phyloP scores from a whole-genome alignment of 768 basidiomycete genomes.

The Boletus insuetus region DNA sequence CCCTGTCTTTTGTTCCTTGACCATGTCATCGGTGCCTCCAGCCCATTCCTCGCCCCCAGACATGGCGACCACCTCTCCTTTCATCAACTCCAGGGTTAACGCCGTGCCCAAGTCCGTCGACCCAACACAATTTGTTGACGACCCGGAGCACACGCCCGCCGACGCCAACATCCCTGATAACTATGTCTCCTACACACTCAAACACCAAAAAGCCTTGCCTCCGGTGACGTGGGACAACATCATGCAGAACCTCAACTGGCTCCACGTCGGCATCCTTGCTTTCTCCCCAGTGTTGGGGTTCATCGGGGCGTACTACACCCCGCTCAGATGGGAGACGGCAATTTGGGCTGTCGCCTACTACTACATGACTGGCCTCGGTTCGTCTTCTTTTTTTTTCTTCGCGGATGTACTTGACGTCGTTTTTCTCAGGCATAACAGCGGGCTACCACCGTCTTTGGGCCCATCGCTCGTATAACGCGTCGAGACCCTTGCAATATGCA shows the following conservation, averaged over 20 bases:
- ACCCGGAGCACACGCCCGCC: conserved; percentile 35
- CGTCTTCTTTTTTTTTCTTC: conserved; percentile 38
- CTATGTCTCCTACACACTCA: conserved; percentile 75
- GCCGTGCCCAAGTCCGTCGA: neutral
- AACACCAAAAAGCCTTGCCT: conserved; percentile 63
- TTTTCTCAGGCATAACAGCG: conserved; percentile 67
- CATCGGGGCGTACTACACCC: conserved; percentile 66
- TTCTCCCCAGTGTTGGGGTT: conserved; percentile 72
- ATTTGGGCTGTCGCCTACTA: conserved; percentile 69
- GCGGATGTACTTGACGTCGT: conserved; percentile 30
- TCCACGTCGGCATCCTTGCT: conserved; percentile 70
- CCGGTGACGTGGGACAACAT: conserved; percentile 63
- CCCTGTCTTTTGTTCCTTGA: conserved; percentile 21
- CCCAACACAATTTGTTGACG: conserved; percentile 16
- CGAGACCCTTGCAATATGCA: conserved; percentile 77
- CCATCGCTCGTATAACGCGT: conserved; percentile 93
- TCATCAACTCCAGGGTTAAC: conserved; percentile 6
- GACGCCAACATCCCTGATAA: conserved; percentile 75
- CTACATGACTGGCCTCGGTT: conserved; percentile 80
- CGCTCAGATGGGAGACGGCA: conserved; percentile 69
- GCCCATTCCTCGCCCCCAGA: conserved; percentile 13
- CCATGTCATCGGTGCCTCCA: conserved; percentile 31
- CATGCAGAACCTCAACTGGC: conserved; percentile 67
- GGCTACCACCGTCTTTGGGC: conserved; percentile 99
- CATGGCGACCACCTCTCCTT: conserved; percentile 11